A percentile compares a stretch with the other conserved stretches of the same genome.
Conservation (phyloP, 441 rosid genomes). For the Gossypium aridum region DNA sequence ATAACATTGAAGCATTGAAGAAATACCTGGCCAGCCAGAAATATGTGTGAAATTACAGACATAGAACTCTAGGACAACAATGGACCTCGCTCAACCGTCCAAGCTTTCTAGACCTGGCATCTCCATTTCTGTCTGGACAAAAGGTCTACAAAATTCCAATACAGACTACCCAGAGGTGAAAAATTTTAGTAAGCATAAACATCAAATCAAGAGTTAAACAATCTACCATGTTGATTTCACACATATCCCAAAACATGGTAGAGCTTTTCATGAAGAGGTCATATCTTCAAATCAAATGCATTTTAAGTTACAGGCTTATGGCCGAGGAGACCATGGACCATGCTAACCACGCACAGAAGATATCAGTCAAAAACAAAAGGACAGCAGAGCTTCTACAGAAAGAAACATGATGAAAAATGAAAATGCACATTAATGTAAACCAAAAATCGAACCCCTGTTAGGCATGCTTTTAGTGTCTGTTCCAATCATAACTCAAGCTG, state of each 20-base stretch:
- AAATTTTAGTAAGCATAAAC: neutral
- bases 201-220: neutral
- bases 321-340: conserved; percentile 2
- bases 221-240: neutral
- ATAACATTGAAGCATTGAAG: neutral
- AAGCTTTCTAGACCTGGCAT: neutral
- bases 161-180: neutral
- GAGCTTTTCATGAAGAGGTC: neutral
- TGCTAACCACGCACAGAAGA: neutral
- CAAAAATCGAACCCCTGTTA: neutral
- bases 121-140: neutral
- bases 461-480: neutral
- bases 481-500: neutral
- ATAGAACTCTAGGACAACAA: neutral
- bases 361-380: neutral
- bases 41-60: neutral
- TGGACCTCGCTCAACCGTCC: neutral
- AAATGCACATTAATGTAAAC: neutral
- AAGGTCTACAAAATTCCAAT: neutral
- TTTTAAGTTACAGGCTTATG: neutral
- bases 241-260: neutral
- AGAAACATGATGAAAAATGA: neutral
- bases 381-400: neutral
- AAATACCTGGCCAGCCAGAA: neutral
- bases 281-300: neutral